Evolutionary conservation across 179 eudicot genomes (phyloP).

Genomic region (Drosera spatulata): DNA sequence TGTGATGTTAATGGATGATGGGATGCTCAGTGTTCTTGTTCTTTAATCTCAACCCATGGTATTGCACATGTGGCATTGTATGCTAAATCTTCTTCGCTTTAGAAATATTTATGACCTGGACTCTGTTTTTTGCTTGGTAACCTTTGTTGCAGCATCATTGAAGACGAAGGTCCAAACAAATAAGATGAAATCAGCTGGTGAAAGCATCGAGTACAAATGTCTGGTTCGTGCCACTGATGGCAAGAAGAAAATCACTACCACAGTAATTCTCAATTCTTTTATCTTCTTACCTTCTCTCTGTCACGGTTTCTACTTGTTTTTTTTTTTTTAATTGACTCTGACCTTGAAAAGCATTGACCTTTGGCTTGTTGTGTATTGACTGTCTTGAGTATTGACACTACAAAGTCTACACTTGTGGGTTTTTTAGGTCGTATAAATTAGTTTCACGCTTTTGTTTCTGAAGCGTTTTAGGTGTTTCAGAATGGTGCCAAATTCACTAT

Average conservation of each 20-base stretch:
- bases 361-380: too few species aligned
- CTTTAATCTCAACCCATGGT: too few species aligned
- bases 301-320: neutral
- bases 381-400: too few species aligned
- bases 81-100: neutral
- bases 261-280: constrained; percentile 22
- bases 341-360: neutral
- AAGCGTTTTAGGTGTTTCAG: too few species aligned
- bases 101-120: neutral
- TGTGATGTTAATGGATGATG: too few species aligned
- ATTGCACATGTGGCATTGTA: neutral
- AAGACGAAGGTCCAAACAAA: constrained; percentile 53
- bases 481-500: too few species aligned
- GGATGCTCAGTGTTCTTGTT: too few species aligned
- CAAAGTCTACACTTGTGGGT: too few species aligned
- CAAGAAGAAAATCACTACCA: constrained; percentile 61
- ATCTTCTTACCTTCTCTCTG: neutral
- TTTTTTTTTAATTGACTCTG: neutral
- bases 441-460: too few species aligned
- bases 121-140: constrained; percentile 6
- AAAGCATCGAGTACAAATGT: constrained; percentile 53
- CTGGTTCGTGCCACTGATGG: constrained; percentile 87
- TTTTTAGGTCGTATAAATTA: too few species aligned
- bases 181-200: constrained; percentile 48
- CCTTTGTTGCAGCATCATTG: constrained; percentile 43